These are phyloP conservation scores for Forsythia suspensa DNA, from an alignment of 257 asterid genomes.

Conservation along the genomic window DNA sequence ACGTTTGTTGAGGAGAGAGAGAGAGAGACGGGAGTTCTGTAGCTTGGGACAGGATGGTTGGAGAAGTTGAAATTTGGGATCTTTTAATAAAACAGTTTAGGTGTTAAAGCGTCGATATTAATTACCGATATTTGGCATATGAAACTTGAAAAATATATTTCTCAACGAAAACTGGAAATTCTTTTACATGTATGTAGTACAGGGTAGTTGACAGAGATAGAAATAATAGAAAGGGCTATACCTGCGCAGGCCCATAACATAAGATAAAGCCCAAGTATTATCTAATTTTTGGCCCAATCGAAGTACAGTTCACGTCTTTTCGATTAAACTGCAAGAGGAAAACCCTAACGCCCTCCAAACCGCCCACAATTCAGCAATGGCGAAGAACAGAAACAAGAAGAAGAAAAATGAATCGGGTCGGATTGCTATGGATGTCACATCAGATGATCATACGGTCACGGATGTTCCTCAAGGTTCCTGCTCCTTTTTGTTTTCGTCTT, in stretches of 20 bases:
- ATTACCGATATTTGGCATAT: too few species aligned
- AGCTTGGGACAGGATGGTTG: too few species aligned
- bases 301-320: background rate
- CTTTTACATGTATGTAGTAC: too few species aligned
- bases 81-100: too few species aligned
- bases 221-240: too few species aligned
- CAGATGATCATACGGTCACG: slow-evolving; percentile 12
- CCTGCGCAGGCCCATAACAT: background rate
- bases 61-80: too few species aligned
- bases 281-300: background rate
- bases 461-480: slow-evolving; percentile 39
- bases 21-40: background rate
- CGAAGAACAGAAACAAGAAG: slow-evolving; percentile 61
- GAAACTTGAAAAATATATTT: too few species aligned
- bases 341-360: background rate
- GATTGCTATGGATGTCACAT: slow-evolving; percentile 43
- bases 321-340: background rate
- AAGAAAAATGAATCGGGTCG: slow-evolving; percentile 36
- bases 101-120: too few species aligned
- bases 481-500: background rate
- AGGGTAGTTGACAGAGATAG: too few species aligned
- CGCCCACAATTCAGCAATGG: slow-evolving; percentile 33
- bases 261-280: slow-evolving; percentile 1
- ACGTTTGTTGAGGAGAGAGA: slow-evolving; percentile 2
- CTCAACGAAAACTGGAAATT: too few species aligned